Base-by-base conservation (phyloP, 768 basidiomycete genomes). In the Macrolepiota albuminosa region DNA sequence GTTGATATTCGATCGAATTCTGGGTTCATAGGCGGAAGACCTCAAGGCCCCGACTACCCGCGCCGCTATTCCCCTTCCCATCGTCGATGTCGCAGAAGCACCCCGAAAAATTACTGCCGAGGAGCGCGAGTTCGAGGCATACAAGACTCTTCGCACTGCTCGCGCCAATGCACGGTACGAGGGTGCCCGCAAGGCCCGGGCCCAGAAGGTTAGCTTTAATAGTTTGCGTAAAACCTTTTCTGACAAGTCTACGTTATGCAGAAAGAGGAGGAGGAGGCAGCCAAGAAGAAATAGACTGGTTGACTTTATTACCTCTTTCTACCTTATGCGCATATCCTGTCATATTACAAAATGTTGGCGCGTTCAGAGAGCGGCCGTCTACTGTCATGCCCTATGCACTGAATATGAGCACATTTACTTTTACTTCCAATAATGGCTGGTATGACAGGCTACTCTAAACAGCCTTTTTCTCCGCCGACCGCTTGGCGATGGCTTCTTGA, bases 41-140 rank as follows among this genome's bases (percentile, higher is more conserved):
- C 90, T 93, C 76, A 82, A 78, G 64, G 87, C 88, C 54, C 72
- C 84, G 66, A 91, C 87, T 64, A 91, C 91, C 66, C 89, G 91
- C 60, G 72, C 77, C 53, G 65, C 80, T 60, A 67, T 89, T 66
- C 77, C 90, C 57, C 81, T 98, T 63, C 89, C 93, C 57, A 72
- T 84, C 55, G 72, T 82, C 59, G 84, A 83, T 75, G 75, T 78
- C 50, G 83, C 82, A 66, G 97, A 99, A 76, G 76, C 83, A 34
- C 97, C 97, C 68, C 92, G 97, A 74, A 89, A 91, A 78, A 97
- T 98, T 73, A 92, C 93, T 63, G 77, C 81, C 51, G 91, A 91
- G 68, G 97, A 99, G 77, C 91, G 88, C 71, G 83, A 87, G 63
- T 90, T 94, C 79, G 71, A 91, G 66, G 96, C 97, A 7, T 98